Conservation (phyloP, 345 rosid genomes). For the Gossypium arboreum region DNA sequence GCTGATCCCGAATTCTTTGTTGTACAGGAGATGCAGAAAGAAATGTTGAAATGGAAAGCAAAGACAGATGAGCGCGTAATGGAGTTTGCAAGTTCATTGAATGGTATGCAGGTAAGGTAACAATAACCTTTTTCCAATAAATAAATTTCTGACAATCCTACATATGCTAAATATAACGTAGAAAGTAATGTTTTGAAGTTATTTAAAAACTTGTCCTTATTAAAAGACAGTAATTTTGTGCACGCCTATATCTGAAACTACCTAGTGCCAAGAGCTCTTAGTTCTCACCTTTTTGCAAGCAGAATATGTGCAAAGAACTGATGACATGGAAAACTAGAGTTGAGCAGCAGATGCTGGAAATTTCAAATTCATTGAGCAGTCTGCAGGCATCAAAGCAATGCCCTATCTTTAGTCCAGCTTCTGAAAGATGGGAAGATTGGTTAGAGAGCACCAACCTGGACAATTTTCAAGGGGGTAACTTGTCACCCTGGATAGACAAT, state of each 20-base stretch:
- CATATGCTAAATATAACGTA: neutral
- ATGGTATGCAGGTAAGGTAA: constrained; percentile 60
- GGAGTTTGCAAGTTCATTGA: constrained; percentile 66
- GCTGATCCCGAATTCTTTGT: neutral
- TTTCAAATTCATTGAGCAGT: constrained; percentile 46
- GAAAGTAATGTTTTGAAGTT: neutral
- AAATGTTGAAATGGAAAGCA: constrained; percentile 48
- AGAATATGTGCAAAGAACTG: constrained; percentile 61
- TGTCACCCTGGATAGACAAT: constrained; percentile 53
- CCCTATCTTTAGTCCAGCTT: constrained; percentile 44
- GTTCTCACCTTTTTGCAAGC: constrained; percentile 14
- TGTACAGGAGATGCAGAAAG: constrained; percentile 6
- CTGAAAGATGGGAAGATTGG: constrained; percentile 85
- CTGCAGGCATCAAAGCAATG: constrained; percentile 53
- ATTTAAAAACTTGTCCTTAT: neutral
- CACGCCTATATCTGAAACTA: neutral
- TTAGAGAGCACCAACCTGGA: constrained; percentile 60
- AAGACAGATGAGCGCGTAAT: constrained; percentile 52
- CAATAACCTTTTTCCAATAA: neutral
- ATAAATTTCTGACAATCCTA: constrained; percentile 5
- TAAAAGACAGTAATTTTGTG: neutral
- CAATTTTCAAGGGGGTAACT: constrained; percentile 51
- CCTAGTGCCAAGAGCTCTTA: neutral
- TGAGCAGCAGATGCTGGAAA: constrained; percentile 63
- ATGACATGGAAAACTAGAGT: constrained; percentile 57